These are phyloP conservation scores for Dispira simplex DNA, from an alignment of 192 early-diverging fungal genomes.

Conservation along the genomic window DNA sequence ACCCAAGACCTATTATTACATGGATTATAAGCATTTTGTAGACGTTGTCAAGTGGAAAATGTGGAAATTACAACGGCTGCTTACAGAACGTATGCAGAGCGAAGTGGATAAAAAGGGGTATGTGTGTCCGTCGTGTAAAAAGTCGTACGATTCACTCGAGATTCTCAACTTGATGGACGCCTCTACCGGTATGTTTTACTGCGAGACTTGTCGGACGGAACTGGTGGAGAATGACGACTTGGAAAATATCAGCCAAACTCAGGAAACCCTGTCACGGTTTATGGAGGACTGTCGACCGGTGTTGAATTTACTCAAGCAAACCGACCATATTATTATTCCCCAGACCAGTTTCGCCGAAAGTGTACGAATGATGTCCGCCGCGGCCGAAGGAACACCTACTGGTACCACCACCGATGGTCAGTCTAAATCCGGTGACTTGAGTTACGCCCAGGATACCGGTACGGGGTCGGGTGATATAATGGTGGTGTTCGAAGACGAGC, in stretches of 20 bases:
- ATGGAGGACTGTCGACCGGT: slow-evolving; percentile 57
- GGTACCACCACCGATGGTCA: neutral
- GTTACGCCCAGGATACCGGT: slow-evolving; percentile 47
- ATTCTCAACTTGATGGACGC: slow-evolving; percentile 31
- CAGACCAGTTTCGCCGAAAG: slow-evolving; percentile 29
- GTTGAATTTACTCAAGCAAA: slow-evolving; percentile 51
- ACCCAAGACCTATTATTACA: slow-evolving; percentile 58
- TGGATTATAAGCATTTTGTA: slow-evolving; percentile 89
- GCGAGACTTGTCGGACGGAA: slow-evolving; percentile 39
- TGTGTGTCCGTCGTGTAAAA: slow-evolving; percentile 40
- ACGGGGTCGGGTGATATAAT: slow-evolving; percentile 44
- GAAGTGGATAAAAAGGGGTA: slow-evolving; percentile 59
- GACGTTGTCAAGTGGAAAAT: slow-evolving; percentile 88
- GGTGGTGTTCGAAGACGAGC: slow-evolving; percentile 54
- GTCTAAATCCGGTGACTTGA: slow-evolving; percentile 42
- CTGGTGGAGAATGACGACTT: slow-evolving; percentile 46
- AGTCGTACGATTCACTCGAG: slow-evolving; percentile 43
- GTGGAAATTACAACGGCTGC: slow-evolving; percentile 56
- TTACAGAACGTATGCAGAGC: slow-evolving; percentile 38
- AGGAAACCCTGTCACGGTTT: slow-evolving; percentile 38
- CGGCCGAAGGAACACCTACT: neutral
- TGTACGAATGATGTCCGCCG: slow-evolving; percentile 3
- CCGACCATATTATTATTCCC: slow-evolving; percentile 49
- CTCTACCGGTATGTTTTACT: slow-evolving; percentile 29
- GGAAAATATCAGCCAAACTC: slow-evolving; percentile 35